These are phyloP conservation scores for Aspergillus diversus DNA, from an alignment of 495 filamentous ascomycete genomes.

Conservation along the genomic window DNA sequence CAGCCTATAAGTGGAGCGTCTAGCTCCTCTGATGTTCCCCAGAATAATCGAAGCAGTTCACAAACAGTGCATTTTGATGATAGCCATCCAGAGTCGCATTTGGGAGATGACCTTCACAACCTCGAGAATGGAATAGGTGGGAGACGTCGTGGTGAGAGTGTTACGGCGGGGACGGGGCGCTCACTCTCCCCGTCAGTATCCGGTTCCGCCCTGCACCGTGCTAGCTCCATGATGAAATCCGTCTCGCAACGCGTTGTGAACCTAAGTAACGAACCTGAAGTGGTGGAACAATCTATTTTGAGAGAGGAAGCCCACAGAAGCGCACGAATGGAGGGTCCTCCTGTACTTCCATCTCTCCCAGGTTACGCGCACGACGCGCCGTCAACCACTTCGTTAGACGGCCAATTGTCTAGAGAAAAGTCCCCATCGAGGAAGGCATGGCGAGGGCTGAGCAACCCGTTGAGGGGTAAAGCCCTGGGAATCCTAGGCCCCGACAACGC, in stretches of 20 bases:
- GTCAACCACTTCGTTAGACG: conserved; percentile 41
- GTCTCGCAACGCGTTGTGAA: conserved; percentile 99
- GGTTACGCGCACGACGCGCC: conserved; percentile 60
- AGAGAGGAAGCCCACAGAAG: conserved; percentile 64
- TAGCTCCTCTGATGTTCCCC: conserved; percentile 51
- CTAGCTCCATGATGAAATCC: conserved; percentile 90
- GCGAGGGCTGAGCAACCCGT: conserved; percentile 71
- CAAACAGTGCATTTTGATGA: conserved; percentile 57
- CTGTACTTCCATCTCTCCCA: conserved; percentile 59
- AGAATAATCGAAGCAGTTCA: conserved; percentile 62
- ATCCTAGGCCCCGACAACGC: conserved; percentile 79
- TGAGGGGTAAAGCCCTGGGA: conserved; percentile 84
- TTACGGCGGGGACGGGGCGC: conserved; percentile 55
- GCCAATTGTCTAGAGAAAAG: conserved; percentile 33
- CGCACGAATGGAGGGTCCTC: conserved; percentile 56
- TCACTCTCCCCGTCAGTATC: conserved; percentile 70
- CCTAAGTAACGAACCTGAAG: conserved; percentile 84
- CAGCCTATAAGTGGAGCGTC: conserved; percentile 70
- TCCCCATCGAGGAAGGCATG: conserved; percentile 47
- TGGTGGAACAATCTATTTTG: conserved; percentile 74
- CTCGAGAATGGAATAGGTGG: conserved; percentile 56
- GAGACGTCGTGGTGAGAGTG: conserved; percentile 51
- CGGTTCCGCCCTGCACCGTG: conserved; percentile 69
- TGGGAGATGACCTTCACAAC: conserved; percentile 72
- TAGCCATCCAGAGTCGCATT: conserved; percentile 44